A percentile compares a stretch with the other conserved stretches of the same genome.
Conservation (phyloP, 2,329 filamentous ascomycete genomes). For the Stachybotrys elegans region DNA sequence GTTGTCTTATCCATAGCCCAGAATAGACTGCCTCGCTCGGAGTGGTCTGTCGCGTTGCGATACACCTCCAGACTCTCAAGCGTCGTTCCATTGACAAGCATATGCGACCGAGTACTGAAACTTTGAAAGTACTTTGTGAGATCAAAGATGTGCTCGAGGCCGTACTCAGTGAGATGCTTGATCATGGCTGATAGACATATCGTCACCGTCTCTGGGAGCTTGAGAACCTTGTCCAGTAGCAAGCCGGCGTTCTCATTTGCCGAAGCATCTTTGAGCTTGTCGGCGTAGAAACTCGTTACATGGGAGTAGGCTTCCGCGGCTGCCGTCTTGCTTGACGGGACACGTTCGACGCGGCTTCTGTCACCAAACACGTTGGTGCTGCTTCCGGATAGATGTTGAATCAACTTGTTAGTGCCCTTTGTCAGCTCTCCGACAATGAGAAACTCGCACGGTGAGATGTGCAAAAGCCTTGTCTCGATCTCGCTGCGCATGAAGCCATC, state of each 20-base stretch:
- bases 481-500: constrained; percentile 97
- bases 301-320: constrained; percentile 82
- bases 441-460: constrained; percentile 94
- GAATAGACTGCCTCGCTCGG: constrained; percentile 81
- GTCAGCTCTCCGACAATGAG: constrained; percentile 88
- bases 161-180: constrained; percentile 84
- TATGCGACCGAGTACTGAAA: constrained; percentile 89
- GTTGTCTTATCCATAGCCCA: constrained; percentile 93
- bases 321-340: constrained; percentile 72
- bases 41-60: constrained; percentile 85
- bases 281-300: constrained; percentile 88
- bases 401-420: constrained; percentile 84
- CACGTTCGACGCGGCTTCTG: constrained; percentile 76
- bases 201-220: constrained; percentile 78
- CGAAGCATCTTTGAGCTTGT: constrained; percentile 64
- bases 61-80: constrained; percentile 93
- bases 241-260: constrained; percentile 53
- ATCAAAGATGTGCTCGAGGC: constrained; percentile 90
- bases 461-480: constrained; percentile 88
- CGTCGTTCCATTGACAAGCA: constrained; percentile 94
- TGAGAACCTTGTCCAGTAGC: constrained; percentile 80
- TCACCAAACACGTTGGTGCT: constrained; percentile 92
- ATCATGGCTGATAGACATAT: constrained; percentile 97
- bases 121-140: constrained; percentile 96
- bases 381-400: constrained; percentile 83